Evolutionary conservation across 192 early-diverging fungal genomes (phyloP), one percentile per base, ranked within the genome.

Genomic region (Ambispora gerdemannii): DNA sequence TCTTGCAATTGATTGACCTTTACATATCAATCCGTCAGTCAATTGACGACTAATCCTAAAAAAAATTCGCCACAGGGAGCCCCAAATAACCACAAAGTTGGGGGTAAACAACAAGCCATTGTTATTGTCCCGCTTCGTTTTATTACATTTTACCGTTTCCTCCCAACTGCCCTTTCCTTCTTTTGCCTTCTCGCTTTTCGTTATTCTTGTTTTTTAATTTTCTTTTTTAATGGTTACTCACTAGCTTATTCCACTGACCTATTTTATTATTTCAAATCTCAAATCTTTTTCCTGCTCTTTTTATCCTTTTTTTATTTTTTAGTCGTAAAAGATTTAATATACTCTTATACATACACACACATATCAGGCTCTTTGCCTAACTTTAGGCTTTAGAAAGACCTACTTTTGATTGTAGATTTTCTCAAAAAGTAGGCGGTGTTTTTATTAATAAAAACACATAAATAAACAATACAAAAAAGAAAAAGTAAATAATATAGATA

Each of bases 401-500:
- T 43, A 43, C 38, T 43, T 43, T 49, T 53, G 34, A 31, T 52
- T 49, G 35, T 68, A 24, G n/a, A 31, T 36, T 38, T 31, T 20
- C 3, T 32, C 67, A 1, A 43, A 10, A 7, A 22, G 33, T 49
- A 8, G 31, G 32, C 63, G 10, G 24, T 68, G 32, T 30, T 61
- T 50, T 69, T 56, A 56, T 69, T 30, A 68, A 32, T 24, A 59
- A 69, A 33, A 24, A 33, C 32, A 69, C 17, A 31, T 35, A 65
- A 7, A 61, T 30, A 31, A 47, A 49, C 53, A 33, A 24, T 30
- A 24, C 15, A 65, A 6, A 25, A 2, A 22, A 24, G 47, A 25
- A 33, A 49, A 52, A 35, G 65, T 13, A 53, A 15, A 69, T 65
- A 25, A 25, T 70, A 71, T 20, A 55, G 68, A 71, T 36, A 25